Evolutionary conservation across 176 grass and related monocot genomes (phyloP).

Genomic region (Chloris gayana): DNA sequence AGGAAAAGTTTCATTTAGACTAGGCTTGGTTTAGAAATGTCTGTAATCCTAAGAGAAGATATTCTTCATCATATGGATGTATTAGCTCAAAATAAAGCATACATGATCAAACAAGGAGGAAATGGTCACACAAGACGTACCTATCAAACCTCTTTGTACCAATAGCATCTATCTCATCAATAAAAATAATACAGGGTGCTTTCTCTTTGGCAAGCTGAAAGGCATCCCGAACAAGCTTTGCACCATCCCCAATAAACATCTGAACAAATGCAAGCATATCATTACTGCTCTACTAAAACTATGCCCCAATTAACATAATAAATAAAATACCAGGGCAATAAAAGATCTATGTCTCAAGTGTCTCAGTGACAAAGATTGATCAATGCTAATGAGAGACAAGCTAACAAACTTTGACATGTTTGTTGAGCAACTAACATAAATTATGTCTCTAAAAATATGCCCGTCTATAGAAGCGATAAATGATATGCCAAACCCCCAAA

Average conservation of each 20-base stretch:
- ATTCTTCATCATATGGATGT: not conserved
- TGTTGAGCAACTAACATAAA: not conserved
- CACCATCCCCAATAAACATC: slow-evolving; percentile 97
- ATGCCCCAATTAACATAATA: slow-evolving; percentile 23
- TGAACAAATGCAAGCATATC: slow-evolving; percentile 33
- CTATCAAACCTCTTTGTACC: slow-evolving; percentile 91
- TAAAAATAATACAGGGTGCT: slow-evolving; percentile 92
- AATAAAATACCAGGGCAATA: not conserved
- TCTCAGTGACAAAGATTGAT: not conserved
- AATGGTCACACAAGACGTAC: slow-evolving; percentile 35
- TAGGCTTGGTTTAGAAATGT: not conserved
- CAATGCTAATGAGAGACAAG: not conserved
- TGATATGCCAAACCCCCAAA: not conserved
- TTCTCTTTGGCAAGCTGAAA: slow-evolving; percentile 96
- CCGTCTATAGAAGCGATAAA: not conserved
- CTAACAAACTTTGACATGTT: not conserved
- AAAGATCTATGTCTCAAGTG: not conserved
- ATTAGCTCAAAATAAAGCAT: not conserved
- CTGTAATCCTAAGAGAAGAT: not conserved
- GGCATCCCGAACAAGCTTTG: slow-evolving; percentile 89
- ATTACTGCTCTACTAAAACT: slow-evolving; percentile 11
- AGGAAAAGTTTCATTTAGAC: slow-evolving; percentile 1
- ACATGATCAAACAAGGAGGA: not conserved
- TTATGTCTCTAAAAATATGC: not conserved
- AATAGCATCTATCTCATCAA: slow-evolving; percentile 96